A percentile compares a stretch with the other conserved stretches of the same genome.
These are phyloP conservation scores for Cladosporium sp. DNA, from an alignment of 2,329 filamentous ascomycete genomes.

Conservation along the genomic window DNA sequence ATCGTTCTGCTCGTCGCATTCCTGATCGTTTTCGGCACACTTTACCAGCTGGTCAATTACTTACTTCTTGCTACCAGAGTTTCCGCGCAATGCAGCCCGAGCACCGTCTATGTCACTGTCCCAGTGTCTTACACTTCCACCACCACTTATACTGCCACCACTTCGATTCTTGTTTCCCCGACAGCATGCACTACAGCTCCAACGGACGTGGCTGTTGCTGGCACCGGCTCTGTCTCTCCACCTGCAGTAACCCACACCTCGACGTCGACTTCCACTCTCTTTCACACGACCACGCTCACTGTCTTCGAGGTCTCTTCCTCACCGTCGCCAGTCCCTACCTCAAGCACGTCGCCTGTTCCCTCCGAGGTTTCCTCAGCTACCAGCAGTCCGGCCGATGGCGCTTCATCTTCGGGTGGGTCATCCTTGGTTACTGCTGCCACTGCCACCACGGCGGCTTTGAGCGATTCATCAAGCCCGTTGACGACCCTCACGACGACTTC, in stretches of 20 bases:
- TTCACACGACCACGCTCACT: conserved; percentile 17
- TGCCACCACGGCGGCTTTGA: conserved; percentile 18
- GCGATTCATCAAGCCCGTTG: conserved; percentile 13
- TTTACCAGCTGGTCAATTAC: conserved; percentile 23
- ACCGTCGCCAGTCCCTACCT: conserved; percentile 7
- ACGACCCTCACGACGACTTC: conserved; percentile 14
- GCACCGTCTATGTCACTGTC: conserved; percentile 25
- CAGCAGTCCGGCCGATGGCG: conserved; percentile 26
- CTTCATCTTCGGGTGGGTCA: conserved; percentile 23
- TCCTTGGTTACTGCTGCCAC: conserved; percentile 22
- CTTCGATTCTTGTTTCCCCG: conserved; percentile 8
- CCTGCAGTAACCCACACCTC: conserved; percentile 13
- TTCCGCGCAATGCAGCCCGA: conserved; percentile 23
- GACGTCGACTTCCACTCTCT: conserved; percentile 16
- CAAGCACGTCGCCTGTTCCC: conserved; percentile 10
- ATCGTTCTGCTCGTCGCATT: conserved; percentile 19
- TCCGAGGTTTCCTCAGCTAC: conserved; percentile 19
- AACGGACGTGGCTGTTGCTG: not conserved
- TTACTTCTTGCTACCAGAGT: conserved; percentile 28
- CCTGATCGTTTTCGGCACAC: conserved; percentile 23
- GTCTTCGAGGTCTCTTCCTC: conserved; percentile 18
- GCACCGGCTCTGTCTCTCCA: not conserved
- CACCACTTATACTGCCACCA: conserved; percentile 14
- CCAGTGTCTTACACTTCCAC: too few relatives aligned
- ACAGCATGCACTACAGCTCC: conserved; percentile 5